These are phyloP conservation scores for Rosa hybrid DNA, from an alignment of 331 rosid genomes.

Conservation along the genomic window DNA sequence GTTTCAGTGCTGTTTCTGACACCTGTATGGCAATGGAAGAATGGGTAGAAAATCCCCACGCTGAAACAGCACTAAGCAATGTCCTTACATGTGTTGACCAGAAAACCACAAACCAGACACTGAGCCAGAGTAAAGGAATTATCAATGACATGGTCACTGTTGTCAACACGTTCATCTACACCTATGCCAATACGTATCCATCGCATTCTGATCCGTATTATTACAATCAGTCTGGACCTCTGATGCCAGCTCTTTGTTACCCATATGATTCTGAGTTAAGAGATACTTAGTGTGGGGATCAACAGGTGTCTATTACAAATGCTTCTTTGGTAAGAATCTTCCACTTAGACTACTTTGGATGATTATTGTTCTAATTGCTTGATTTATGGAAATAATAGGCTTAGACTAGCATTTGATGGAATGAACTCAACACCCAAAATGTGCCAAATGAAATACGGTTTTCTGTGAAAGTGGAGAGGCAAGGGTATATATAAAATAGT, in stretches of 20 bases:
- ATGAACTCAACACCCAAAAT: background rate
- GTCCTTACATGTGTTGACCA: slow-evolving; percentile 95
- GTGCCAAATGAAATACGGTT: background rate
- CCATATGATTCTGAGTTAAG: slow-evolving; percentile 67
- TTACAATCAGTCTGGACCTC: slow-evolving; percentile 92
- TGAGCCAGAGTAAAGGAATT: slow-evolving; percentile 72
- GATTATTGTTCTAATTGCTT: background rate
- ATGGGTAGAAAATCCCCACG: slow-evolving; percentile 88
- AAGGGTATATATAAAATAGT: background rate
- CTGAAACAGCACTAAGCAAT: slow-evolving; percentile 81
- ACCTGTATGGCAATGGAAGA: slow-evolving; percentile 97
- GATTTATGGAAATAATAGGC: background rate
- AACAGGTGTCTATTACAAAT: slow-evolving; percentile 76
- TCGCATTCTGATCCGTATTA: slow-evolving; percentile 36
- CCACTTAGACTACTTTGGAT: slow-evolving; percentile 4
- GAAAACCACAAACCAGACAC: slow-evolving; percentile 77
- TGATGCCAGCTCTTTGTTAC: slow-evolving; percentile 78
- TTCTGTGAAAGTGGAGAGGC: background rate
- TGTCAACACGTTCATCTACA: slow-evolving; percentile 67
- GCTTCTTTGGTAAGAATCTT: slow-evolving; percentile 66
- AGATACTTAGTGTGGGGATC: slow-evolving; percentile 65
- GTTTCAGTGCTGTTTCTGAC: slow-evolving; percentile 82
- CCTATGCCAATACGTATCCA: slow-evolving; percentile 54
- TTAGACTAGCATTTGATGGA: background rate
- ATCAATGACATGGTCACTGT: slow-evolving; percentile 64